phyloP scores from a whole-genome alignment of 2,329 filamentous ascomycete genomes.

The Exophiala mesophila region DNA sequence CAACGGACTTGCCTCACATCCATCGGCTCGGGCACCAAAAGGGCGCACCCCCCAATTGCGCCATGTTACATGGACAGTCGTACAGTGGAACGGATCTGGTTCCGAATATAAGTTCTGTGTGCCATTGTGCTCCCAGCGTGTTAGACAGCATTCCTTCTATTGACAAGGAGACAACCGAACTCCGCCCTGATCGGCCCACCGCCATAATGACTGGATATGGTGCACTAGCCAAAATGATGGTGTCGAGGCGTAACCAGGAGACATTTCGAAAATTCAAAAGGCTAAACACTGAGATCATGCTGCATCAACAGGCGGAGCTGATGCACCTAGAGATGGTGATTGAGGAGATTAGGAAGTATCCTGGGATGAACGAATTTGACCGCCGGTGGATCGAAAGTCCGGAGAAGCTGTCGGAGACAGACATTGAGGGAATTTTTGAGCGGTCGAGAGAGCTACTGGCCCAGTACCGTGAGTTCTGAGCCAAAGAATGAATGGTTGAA shows the following conservation, averaged over 20 bases:
- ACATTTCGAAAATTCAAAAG: conserved; percentile 22
- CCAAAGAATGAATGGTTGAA: conserved; percentile 1
- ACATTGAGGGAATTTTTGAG: conserved; percentile 20
- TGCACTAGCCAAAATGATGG: conserved; percentile 22
- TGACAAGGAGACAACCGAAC: background rate
- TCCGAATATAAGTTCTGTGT: background rate
- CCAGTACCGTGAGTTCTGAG: conserved; percentile 17
- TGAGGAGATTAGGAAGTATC: conserved; percentile 17
- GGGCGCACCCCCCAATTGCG: background rate
- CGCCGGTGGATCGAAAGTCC: conserved; percentile 19
- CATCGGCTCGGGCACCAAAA: background rate
- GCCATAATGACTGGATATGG: conserved; percentile 21
- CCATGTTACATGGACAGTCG: background rate
- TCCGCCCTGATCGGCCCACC: background rate
- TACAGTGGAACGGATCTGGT: background rate
- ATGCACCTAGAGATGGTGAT: conserved; percentile 21
- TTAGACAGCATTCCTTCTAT: background rate
- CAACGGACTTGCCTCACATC: background rate
- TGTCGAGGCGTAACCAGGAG: conserved; percentile 16
- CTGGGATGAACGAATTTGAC: conserved; percentile 20
- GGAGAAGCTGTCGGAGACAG: conserved; percentile 18
- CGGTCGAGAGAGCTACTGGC: conserved; percentile 20
- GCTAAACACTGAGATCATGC: conserved; percentile 20
- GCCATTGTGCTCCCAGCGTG: background rate
- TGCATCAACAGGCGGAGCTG: conserved; percentile 25